phyloP scores from a whole-genome alignment of 495 filamentous ascomycete species.

The Tuber brumale region DNA sequence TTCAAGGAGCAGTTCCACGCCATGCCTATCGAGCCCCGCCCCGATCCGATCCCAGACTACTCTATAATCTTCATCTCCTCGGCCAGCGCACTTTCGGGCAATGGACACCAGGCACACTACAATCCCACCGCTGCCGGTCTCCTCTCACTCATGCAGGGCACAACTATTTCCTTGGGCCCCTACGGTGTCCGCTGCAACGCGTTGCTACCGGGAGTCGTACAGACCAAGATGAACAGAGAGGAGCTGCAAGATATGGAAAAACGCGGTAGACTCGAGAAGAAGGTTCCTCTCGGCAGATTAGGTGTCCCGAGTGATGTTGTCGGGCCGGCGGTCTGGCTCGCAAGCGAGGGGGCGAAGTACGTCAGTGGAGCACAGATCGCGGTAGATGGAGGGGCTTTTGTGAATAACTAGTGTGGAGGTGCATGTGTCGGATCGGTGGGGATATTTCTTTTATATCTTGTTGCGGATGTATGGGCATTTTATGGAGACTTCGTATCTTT shows the following conservation, averaged over 20 bases:
- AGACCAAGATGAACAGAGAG: conserved; percentile 50
- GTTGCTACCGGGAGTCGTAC: conserved; percentile 49
- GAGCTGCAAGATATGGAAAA: conserved; percentile 52
- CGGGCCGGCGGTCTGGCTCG: conserved; percentile 41
- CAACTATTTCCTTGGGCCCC: conserved; percentile 34
- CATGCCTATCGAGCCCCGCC: conserved; percentile 31
- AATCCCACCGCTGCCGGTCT: conserved; percentile 38
- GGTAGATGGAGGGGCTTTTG: conserved; percentile 42
- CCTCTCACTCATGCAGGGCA: conserved; percentile 34
- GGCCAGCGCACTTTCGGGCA: conserved; percentile 26
- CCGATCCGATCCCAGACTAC: conserved; percentile 35
- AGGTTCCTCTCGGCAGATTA: conserved; percentile 54
- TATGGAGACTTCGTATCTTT: neutral
- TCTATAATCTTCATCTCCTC: conserved; percentile 38
- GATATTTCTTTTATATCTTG: conserved; percentile 2
- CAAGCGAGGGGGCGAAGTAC: conserved; percentile 42
- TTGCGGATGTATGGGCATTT: neutral
- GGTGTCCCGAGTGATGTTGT: conserved; percentile 47
- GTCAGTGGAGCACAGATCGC: conserved; percentile 42
- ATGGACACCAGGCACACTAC: conserved; percentile 39
- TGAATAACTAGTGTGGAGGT: conserved; percentile 25
- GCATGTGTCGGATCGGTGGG: neutral
- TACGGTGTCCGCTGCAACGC: conserved; percentile 41
- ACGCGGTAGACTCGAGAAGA: conserved; percentile 52
- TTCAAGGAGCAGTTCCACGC: conserved; percentile 40